phyloP scores from a whole-genome alignment of 257 asterid species.

The Agastache rugosa region DNA sequence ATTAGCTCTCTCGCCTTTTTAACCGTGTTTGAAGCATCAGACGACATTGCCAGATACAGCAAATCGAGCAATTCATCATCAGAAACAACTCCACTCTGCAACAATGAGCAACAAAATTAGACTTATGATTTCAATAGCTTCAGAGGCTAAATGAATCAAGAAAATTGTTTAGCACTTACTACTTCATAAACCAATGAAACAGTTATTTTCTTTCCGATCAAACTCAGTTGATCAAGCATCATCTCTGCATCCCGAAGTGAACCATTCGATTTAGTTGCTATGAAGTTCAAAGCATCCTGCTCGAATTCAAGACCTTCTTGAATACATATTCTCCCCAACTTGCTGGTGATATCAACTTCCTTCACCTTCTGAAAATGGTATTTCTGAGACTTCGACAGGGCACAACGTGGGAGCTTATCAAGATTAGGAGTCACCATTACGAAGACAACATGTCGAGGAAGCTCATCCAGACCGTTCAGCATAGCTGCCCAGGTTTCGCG shows the following conservation, averaged over 20 bases:
- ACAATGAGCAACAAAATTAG: slow-evolving; percentile 32
- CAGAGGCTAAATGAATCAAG: background rate
- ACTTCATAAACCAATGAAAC: slow-evolving; percentile 75
- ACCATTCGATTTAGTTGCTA: slow-evolving; percentile 75
- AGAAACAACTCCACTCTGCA: slow-evolving; percentile 86
- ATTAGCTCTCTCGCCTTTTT: slow-evolving; percentile 81
- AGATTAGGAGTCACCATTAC: slow-evolving; percentile 73
- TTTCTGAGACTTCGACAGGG: slow-evolving; percentile 60
- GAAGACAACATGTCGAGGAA: slow-evolving; percentile 61
- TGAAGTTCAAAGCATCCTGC: slow-evolving; percentile 65
- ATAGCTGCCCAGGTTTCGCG: slow-evolving; percentile 78
- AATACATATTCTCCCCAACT: slow-evolving; percentile 59
- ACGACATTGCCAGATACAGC: slow-evolving; percentile 76
- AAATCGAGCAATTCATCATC: slow-evolving; percentile 88
- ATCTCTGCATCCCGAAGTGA: slow-evolving; percentile 90
- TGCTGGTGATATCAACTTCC: slow-evolving; percentile 55
- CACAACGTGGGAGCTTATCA: slow-evolving; percentile 73
- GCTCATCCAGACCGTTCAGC: slow-evolving; percentile 57
- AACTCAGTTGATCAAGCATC: slow-evolving; percentile 91
- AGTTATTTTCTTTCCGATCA: slow-evolving; percentile 83
- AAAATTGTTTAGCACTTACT: slow-evolving; percentile 48
- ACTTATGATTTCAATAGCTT: background rate
- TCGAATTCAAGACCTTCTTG: slow-evolving; percentile 72
- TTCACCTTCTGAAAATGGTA: slow-evolving; percentile 67
- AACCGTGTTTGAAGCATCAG: slow-evolving; percentile 86